Conservation (phyloP, 768 basidiomycete species). For the Nidularia sp. region DNA sequence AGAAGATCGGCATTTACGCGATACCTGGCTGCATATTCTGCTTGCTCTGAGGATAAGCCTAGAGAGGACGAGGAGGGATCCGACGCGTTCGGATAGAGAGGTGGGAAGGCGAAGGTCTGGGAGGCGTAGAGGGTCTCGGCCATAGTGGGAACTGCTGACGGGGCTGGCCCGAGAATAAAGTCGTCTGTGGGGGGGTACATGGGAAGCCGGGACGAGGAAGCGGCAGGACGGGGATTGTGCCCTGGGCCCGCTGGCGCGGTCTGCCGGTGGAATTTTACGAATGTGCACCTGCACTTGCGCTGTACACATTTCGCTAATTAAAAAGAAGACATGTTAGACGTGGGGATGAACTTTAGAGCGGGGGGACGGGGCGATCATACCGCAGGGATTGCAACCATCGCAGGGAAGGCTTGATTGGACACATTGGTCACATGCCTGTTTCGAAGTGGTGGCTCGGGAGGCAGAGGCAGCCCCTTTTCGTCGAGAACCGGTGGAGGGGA, state of each 20-base stretch:
- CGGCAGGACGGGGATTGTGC: constrained; percentile 40
- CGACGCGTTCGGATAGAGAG: constrained; percentile 12
- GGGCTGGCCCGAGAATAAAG: constrained; percentile 35
- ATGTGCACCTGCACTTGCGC: constrained; percentile 72
- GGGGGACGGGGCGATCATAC: constrained; percentile 33
- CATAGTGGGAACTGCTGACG: constrained; percentile 15
- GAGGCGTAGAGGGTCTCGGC: constrained; percentile 10
- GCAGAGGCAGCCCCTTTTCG: constrained; percentile 65
- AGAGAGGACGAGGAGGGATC: not conserved
- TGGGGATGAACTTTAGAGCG: constrained; percentile 3
- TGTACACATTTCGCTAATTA: constrained; percentile 70
- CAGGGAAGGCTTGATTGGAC: constrained; percentile 72
- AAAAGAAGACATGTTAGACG: not conserved
- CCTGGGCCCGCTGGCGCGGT: constrained; percentile 77
- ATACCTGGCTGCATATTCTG: constrained; percentile 44
- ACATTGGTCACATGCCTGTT: constrained; percentile 85
- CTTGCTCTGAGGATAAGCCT: not conserved
- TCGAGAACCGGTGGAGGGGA: constrained; percentile 37
- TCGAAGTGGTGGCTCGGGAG: constrained; percentile 71
- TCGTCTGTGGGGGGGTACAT: constrained; percentile 30
- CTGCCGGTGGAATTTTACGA: constrained; percentile 79
- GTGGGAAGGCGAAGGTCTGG: constrained; percentile 2
- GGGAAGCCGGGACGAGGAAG: constrained; percentile 20
- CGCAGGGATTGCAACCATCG: constrained; percentile 76
- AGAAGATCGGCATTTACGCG: constrained; percentile 38